Conservation (phyloP, 176 grass and related monocot genomes). For the Elaeis guineensis region DNA sequence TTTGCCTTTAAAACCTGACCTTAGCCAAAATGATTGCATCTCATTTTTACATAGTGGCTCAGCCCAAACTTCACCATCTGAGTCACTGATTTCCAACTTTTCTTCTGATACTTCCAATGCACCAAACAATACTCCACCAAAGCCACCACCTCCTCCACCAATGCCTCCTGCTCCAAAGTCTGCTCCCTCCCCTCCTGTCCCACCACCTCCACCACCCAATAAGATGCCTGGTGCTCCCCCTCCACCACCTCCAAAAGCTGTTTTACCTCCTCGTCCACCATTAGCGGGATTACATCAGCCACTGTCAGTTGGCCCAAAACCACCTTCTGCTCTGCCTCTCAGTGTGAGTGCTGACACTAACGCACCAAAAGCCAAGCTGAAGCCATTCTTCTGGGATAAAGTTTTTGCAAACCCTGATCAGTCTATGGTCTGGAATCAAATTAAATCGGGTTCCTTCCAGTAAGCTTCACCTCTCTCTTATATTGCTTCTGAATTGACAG, state of each 20-base stretch:
- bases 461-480: constrained; percentile 31
- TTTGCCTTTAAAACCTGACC: constrained; percentile 36
- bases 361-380: constrained; percentile 75
- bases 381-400: constrained; percentile 99
- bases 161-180: constrained; percentile 21
- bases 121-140: background rate
- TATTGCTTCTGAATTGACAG: no score
- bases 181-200: constrained; percentile 23
- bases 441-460: constrained; percentile 81
- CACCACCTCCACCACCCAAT: constrained; percentile 41
- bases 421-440: constrained; percentile 66
- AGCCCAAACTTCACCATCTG: constrained; percentile 16
- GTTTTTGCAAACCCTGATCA: constrained; percentile 54
- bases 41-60: constrained; percentile 31
- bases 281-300: constrained; percentile 9
- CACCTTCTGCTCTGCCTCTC: background rate
- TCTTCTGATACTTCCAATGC: constrained; percentile 8
- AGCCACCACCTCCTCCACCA: constrained; percentile 3
- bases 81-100: constrained; percentile 23
- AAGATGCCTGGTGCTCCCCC: background rate
- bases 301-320: constrained; percentile 8
- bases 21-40: constrained; percentile 16
- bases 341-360: constrained; percentile 1
- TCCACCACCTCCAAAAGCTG: constrained; percentile 11
- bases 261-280: background rate